These are phyloP conservation scores for Solanum hybrid DNA, from an alignment of 305 asterid genomes.

Conservation along the genomic window DNA sequence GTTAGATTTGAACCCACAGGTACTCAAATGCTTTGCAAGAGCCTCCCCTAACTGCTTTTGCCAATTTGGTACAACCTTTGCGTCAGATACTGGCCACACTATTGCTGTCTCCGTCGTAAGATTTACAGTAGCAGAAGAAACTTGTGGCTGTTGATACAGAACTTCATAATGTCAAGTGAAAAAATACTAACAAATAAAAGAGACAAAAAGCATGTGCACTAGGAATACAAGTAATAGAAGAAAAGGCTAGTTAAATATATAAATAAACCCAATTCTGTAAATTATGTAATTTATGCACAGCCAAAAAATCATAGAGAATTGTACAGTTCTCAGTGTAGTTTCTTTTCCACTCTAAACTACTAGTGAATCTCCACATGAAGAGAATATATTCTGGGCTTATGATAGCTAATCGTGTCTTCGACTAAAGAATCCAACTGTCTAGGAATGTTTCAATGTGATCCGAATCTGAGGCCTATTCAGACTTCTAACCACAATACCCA, in stretches of 20 bases:
- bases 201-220: neutral
- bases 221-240: neutral
- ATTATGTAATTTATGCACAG: neutral
- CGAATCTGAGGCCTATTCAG: neutral
- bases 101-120: slow-evolving; percentile 88
- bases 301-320: neutral
- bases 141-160: slow-evolving; percentile 67
- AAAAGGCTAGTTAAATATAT: neutral
- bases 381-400: neutral
- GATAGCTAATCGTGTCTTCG: neutral
- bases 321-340: neutral
- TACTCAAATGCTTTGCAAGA: slow-evolving; percentile 91
- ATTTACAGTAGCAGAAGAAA: slow-evolving; percentile 86
- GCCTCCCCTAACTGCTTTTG: slow-evolving; percentile 73
- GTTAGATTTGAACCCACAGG: slow-evolving; percentile 77
- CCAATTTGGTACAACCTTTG: slow-evolving; percentile 71
- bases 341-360: neutral
- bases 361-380: neutral
- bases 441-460: neutral
- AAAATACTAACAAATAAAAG: neutral
- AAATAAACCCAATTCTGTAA: neutral
- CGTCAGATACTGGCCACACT: slow-evolving; percentile 85
- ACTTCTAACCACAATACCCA: neutral
- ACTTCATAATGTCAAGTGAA: slow-evolving; percentile 2
- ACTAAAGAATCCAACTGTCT: neutral